Evolutionary conservation across 345 rosid genomes (phyloP), one percentile per base, ranked within the genome.

Genomic region (Cardiospermum halicacabum): DNA sequence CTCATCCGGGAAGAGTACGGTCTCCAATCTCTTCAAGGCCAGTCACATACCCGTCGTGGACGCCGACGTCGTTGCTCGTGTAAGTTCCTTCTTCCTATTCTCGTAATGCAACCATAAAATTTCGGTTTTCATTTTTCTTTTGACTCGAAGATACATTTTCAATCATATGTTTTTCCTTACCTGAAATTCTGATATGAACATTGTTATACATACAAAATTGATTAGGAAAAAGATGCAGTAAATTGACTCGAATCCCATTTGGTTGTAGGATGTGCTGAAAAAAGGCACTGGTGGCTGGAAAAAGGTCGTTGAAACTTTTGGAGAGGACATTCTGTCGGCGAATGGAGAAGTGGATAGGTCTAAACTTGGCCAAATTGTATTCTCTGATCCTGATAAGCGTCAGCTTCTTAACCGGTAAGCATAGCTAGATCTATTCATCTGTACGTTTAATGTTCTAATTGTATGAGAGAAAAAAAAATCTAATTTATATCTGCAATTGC

Each of bases 1-100:
- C 53, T 83, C 92, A 1, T 90, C 96, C 0, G 98, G 97, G 49
- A 93, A 93, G 82, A 93, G 96, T 61, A 88, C 94, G 0, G 92
- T 86, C 43, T 88, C 96, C 39, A 84, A 85, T 61, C 85, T 86
- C 69, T 90, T 90, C 84, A 86, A 84, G 67, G 79, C 85, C 66
- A 80, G 56, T 68, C 84, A 78, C 26, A 74, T 90, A 62, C 96
- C 92, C 16, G 84, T 92, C 3, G 91, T 89, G 32, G 98, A 92
- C 43, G 92, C 91, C 40, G 96, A 92, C 64, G 12, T 87, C 28
- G 80, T 92, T 10, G 88, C 98, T 80, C 90, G 94, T 31, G 98
- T 85, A 81, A 31, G 51, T 67, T 34, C 42, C 37, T 48, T 49
- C 31, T 48, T 49, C 31, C 10, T 15, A 5, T 18, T 22, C 31